Evolutionary conservation across 1,284 basidiomycete species (phyloP), one percentile per base, ranked within the genome.

Genomic region (Melampsora occidentalis): DNA sequence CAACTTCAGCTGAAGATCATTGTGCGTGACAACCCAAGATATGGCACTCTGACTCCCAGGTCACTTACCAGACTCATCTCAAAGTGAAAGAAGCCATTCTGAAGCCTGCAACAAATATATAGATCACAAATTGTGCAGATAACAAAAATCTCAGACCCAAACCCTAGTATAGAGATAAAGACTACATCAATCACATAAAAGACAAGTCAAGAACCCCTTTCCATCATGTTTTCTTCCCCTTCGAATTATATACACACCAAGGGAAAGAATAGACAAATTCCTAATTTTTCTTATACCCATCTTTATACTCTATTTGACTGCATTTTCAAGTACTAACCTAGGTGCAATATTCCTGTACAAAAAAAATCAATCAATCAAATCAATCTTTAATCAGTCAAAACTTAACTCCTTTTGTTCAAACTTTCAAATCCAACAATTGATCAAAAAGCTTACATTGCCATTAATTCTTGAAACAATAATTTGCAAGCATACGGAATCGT

Each of bases 401-500:
- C 10, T 10, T 9, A 31, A 12, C 10, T 18, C 7, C 9, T 63
- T 35, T 39, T n/a, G n/a, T 35, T 33, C 39, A 33, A 33, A 7
- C 39, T 25, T 39, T 48, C 5, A 42, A 49, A 22, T 12, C 0
- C 20, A 25, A 28, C 18, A 4, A n/a, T 31, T 20, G 14, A 49
- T n/a, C 22, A 61, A 25, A 48, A 22, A 48, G 20, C 65, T 31
- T 48, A 75, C 72, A 75, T 75, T 12, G 72, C 72, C 72, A 75
- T 79, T 80, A 94, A 93, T 88, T 98, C 95, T 84, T 99, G 95
- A 86, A 99, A 95, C 64, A 99, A 86, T 78, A 99, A 84, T 84
- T 99, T 99, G 71, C 95, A 94, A 10, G 96, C 97, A 82, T 99
- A 99, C 0, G 97, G 97, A 76, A 99, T 95, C n/a, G 92, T 96